Percentiles rank a stretch among this genome's conserved stretches.
These are phyloP conservation scores for Fusarium nurragi DNA, from an alignment of 2,329 filamentous ascomycete genomes.

Conservation along the genomic window DNA sequence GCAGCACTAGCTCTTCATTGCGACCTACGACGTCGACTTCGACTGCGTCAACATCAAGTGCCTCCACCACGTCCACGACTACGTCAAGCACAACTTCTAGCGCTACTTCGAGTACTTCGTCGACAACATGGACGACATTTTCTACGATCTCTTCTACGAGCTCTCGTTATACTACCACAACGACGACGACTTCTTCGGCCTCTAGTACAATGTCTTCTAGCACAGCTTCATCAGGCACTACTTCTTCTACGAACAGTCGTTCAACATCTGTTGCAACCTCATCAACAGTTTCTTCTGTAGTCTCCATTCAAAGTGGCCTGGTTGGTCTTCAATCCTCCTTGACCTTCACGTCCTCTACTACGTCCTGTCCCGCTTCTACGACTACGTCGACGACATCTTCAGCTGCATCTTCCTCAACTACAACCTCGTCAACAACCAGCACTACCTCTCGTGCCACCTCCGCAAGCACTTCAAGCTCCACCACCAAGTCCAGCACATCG, in stretches of 20 bases:
- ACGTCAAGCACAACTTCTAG: neutral
- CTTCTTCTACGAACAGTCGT: slow-evolving; percentile 34
- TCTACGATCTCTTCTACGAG: slow-evolving; percentile 3
- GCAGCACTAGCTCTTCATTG: neutral
- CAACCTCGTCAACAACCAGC: neutral
- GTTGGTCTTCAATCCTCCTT: neutral
- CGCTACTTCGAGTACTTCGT: neutral
- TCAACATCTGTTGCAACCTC: slow-evolving; percentile 11
- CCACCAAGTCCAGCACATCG: neutral
- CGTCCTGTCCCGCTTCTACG: neutral
- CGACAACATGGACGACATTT: neutral
- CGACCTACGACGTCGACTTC: neutral
- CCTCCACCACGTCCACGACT: neutral
- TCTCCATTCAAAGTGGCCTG: slow-evolving; percentile 1
- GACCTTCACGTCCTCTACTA: neutral
- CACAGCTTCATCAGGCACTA: neutral
- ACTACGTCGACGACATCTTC: neutral
- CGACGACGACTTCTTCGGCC: neutral
- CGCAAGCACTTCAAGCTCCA: neutral
- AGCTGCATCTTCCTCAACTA: neutral
- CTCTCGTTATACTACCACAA: neutral
- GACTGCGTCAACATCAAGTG: neutral
- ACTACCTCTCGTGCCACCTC: too few relatives aligned
- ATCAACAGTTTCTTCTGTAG: slow-evolving; percentile 27
- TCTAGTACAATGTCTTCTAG: neutral